Conservation (phyloP, 176 grass and related monocot genomes). For the sorghum (Sorghum bicolor) region Sorghum_bicolor_NCBIv3 NC_012870.2:64159001-64159500, state of each 20-base stretch:
- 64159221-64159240: constrained; percentile 58
- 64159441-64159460: constrained; percentile 70
- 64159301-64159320: constrained; percentile 59
- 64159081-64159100: neutral
- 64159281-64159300: constrained; percentile 55
- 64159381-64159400: constrained; percentile 38
- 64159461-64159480: constrained; percentile 21
- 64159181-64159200: constrained; percentile 51
- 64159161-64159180: neutral
- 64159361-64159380: constrained; percentile 56
- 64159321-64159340: constrained; percentile 36
- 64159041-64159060: constrained; percentile 12
- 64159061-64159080: constrained; percentile 5
- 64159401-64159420: constrained; percentile 62
- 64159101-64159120: constrained; percentile 20
- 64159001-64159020: constrained; percentile 38
- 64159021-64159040: constrained; percentile 42
- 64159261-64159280: constrained; percentile 57
- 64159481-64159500: neutral
- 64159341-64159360: constrained; percentile 41
- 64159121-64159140: neutral
- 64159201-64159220: constrained; percentile 85
- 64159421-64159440: constrained; percentile 34
- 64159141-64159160: neutral
- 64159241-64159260: constrained; percentile 32